A percentile compares a stretch with the other conserved stretches of the same genome.
phyloP scores from a whole-genome alignment of 352 stramenopile species.

The Phytophthora pinifolia region DNA sequence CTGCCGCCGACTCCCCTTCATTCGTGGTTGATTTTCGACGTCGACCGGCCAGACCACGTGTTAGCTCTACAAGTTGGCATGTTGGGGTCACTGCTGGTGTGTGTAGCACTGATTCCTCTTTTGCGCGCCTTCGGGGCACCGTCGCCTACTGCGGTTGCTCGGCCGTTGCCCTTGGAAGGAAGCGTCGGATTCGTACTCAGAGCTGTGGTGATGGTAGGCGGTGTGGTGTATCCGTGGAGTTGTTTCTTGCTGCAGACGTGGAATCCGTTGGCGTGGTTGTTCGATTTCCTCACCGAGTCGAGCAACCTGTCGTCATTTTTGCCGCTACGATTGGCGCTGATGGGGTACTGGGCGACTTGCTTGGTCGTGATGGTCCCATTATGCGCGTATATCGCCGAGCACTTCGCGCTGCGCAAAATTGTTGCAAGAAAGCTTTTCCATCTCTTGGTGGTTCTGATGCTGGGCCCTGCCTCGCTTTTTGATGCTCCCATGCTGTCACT shows the following conservation, averaged over 20 bases:
- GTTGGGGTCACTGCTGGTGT: constrained; percentile 49
- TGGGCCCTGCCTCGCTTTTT: constrained; percentile 60
- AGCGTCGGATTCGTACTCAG: constrained; percentile 36
- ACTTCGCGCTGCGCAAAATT: constrained; percentile 59
- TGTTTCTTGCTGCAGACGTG: constrained; percentile 60
- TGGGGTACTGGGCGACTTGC: constrained; percentile 58
- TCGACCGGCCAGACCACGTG: constrained; percentile 43
- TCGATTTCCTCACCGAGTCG: constrained; percentile 44
- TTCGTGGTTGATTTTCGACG: constrained; percentile 33
- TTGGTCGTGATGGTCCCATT: constrained; percentile 57
- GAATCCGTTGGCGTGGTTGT: constrained; percentile 64
- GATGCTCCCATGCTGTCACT: constrained; percentile 63
- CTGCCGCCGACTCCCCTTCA: constrained; percentile 5
- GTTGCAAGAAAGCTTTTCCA: constrained; percentile 83
- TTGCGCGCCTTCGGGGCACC: constrained; percentile 43
- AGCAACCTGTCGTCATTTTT: constrained; percentile 10
- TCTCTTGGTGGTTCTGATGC: constrained; percentile 76
- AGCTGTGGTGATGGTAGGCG: constrained; percentile 30
- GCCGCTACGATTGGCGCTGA: constrained; percentile 36
- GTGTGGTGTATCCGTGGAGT: constrained; percentile 63
- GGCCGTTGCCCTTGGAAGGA: constrained; percentile 30
- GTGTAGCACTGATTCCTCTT: constrained; percentile 45
- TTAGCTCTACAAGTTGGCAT: constrained; percentile 65
- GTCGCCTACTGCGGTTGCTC: constrained; percentile 39
- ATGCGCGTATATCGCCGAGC: constrained; percentile 40